These are phyloP conservation scores for Rhododendron mucronatum DNA, from an alignment of 148 eudicot genomes.

Conservation along the genomic window DNA sequence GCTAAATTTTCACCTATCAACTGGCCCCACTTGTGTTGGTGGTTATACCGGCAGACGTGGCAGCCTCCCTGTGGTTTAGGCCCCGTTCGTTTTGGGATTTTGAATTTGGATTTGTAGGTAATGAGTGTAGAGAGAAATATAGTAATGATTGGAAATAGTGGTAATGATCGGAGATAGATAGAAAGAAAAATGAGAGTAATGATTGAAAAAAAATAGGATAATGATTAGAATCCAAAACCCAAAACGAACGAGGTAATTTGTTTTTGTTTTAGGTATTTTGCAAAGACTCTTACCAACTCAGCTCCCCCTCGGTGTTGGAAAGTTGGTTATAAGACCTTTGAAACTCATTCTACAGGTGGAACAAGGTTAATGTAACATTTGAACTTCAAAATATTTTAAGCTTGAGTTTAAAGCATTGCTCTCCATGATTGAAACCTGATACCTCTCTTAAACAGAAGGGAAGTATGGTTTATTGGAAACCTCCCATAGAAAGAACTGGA, in stretches of 20 bases:
- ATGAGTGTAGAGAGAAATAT: too few relatives aligned
- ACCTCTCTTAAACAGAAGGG: background rate
- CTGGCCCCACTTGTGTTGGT: background rate
- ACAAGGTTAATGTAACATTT: background rate
- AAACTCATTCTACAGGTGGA: background rate
- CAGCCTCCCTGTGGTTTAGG: background rate
- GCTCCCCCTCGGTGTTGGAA: background rate
- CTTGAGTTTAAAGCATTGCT: background rate
- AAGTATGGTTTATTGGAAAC: background rate
- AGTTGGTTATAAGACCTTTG: background rate
- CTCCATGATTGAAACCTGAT: background rate
- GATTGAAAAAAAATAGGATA: too few relatives aligned
- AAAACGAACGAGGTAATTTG: background rate
- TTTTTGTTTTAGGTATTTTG: background rate
- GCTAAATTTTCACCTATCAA: background rate
- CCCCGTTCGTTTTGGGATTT: too few relatives aligned
- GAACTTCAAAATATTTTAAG: background rate
- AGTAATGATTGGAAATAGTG: too few relatives aligned
- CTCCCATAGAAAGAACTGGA: background rate
- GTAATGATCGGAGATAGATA: too few relatives aligned
- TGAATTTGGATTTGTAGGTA: too few relatives aligned
- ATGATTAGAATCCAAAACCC: too few relatives aligned
- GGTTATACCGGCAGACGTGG: background rate
- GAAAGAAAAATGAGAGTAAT: too few relatives aligned
- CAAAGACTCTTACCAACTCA: background rate